Conservation (phyloP, 352 stramenopile species). For the Ophiocytium majus region DNA sequence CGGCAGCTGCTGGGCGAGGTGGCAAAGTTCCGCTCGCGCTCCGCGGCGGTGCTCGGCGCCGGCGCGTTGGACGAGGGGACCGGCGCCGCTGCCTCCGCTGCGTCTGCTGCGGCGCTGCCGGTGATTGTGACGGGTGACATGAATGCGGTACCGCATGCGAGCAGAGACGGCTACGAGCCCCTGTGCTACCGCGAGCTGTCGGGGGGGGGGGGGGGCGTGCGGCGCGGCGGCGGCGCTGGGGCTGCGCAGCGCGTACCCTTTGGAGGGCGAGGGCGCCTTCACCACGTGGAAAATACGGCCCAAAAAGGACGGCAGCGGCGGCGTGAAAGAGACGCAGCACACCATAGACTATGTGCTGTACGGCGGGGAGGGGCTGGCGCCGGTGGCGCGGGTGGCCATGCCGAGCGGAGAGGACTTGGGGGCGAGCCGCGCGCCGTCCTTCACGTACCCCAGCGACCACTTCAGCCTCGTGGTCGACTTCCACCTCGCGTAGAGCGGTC, state of each 20-base stretch:
- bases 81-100: not conserved
- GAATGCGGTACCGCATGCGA: constrained; percentile 15
- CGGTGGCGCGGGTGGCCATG: not conserved
- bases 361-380: not conserved
- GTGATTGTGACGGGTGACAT: constrained; percentile 18
- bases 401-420: not conserved
- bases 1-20: constrained; percentile 15
- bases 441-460: constrained; percentile 26
- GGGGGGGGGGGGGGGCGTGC: not conserved
- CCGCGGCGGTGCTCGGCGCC: not conserved
- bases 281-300: constrained; percentile 26
- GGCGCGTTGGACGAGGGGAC: not conserved
- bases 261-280: not conserved
- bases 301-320: not conserved
- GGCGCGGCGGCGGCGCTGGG: not conserved
- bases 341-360: constrained; percentile 26
- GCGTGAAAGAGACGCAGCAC: not conserved
- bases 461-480: constrained; percentile 21
- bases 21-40: not conserved
- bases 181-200: constrained; percentile 6
- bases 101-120: not conserved
- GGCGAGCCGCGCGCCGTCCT: not conserved
- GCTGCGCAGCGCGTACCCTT: constrained; percentile 5
- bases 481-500: no score
- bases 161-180: constrained; percentile 4